Conservation (phyloP, 495 filamentous ascomycete genomes). For the Xylaria curta region DNA sequence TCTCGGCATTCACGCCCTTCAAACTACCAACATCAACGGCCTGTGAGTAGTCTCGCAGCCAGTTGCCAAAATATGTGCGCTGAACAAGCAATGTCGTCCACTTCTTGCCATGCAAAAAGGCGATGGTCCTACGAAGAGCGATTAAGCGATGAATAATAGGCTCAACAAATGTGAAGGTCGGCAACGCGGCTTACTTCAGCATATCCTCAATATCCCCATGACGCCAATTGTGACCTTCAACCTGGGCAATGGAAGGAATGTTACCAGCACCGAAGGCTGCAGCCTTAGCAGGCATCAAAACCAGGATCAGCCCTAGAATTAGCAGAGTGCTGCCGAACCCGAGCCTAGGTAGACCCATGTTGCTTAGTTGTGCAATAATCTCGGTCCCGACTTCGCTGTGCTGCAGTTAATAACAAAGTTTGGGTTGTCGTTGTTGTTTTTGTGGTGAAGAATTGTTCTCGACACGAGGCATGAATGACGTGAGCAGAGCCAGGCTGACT, state of each 20-base stretch:
- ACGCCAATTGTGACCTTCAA: conserved; percentile 95
- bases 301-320: conserved; percentile 56
- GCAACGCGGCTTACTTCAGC: conserved; percentile 59
- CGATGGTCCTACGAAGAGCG: conserved; percentile 61
- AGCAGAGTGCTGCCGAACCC: conserved; percentile 54
- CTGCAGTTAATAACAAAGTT: background rate
- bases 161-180: background rate
- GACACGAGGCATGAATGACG: background rate
- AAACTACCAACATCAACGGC: conserved; percentile 91
- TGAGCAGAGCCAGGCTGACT: conserved; percentile 4
- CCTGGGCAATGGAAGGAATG: conserved; percentile 89
- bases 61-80: conserved; percentile 91
- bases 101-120: conserved; percentile 88
- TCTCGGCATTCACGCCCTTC: conserved; percentile 85
- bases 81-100: conserved; percentile 91
- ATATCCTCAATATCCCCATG: conserved; percentile 96
- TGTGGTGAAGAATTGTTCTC: background rate
- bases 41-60: conserved; percentile 80
- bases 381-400: background rate
- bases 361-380: conserved; percentile 6
- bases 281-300: conserved; percentile 67
- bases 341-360: conserved; percentile 49
- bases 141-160: conserved; percentile 1
- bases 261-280: conserved; percentile 94
- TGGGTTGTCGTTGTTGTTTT: background rate